Percentiles rank a stretch among this genome's conserved stretches.
Conservation (phyloP, 495 filamentous ascomycete genomes). For the Platismatia glauca region DNA sequence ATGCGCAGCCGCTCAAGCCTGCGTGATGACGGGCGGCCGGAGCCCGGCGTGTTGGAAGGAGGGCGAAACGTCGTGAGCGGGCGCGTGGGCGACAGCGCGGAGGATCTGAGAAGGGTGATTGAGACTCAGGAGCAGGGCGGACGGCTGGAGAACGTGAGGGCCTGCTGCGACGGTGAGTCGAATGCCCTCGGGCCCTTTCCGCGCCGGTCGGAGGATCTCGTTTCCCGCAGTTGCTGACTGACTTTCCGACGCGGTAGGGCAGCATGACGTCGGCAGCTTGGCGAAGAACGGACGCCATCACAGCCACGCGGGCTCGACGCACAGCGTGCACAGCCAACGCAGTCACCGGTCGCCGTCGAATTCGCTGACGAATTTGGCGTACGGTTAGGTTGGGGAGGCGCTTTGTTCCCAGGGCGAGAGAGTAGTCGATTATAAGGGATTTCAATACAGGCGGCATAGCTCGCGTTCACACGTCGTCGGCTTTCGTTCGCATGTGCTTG, state of each 20-base stretch:
- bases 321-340: slow-evolving; percentile 5
- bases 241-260: slow-evolving; percentile 48
- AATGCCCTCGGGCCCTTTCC: not conserved
- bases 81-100: slow-evolving; percentile 51
- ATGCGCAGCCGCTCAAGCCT: slow-evolving; percentile 23
- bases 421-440: not conserved
- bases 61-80: slow-evolving; percentile 31
- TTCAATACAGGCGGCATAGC: not conserved
- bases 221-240: not conserved
- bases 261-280: slow-evolving; percentile 55
- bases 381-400: not conserved
- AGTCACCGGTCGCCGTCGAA: slow-evolving; percentile 7
- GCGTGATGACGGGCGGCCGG: slow-evolving; percentile 21
- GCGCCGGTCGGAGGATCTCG: not conserved
- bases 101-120: slow-evolving; percentile 68
- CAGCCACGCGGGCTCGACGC: slow-evolving; percentile 7
- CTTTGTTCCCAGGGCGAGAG: not conserved
- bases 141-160: slow-evolving; percentile 83
- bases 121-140: slow-evolving; percentile 52
- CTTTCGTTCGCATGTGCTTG: not conserved
- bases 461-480: not conserved
- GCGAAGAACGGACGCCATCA: slow-evolving; percentile 29
- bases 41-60: slow-evolving; percentile 36
- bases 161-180: slow-evolving; percentile 87
- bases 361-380: slow-evolving; percentile 14